Conservation (phyloP, 768 basidiomycete genomes). For the Hydnum rufescens region DNA sequence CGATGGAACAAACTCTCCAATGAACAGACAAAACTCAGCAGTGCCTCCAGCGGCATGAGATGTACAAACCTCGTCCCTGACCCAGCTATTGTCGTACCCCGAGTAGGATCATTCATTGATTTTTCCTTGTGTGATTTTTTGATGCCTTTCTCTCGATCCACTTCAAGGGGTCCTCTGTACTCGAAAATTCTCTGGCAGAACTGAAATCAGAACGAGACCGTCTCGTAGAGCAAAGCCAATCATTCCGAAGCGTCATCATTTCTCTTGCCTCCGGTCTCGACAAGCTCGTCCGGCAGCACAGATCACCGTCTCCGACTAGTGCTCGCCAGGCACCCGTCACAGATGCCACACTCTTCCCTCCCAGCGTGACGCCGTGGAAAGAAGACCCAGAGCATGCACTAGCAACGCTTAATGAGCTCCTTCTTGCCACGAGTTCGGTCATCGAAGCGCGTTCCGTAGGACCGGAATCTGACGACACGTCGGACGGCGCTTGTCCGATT, state of each 20-base stretch:
- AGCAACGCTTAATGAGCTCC: conserved; percentile 27
- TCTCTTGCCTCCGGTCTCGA: conserved; percentile 40
- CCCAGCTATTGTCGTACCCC: neutral
- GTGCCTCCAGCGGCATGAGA: conserved; percentile 28
- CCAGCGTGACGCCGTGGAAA: conserved; percentile 14
- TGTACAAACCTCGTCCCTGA: conserved; percentile 17
- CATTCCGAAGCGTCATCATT: conserved; percentile 39
- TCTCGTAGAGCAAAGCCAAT: conserved; percentile 43
- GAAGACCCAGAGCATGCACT: conserved; percentile 29
- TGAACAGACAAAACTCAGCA: conserved; percentile 37
- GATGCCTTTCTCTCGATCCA: neutral
- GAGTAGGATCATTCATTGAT: conserved; percentile 3
- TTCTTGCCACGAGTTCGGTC: conserved; percentile 21
- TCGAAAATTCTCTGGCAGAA: conserved; percentile 52
- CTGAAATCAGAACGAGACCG: conserved; percentile 45
- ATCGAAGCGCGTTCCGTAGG: neutral
- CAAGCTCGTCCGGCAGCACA: conserved; percentile 22
- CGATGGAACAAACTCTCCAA: conserved; percentile 35
- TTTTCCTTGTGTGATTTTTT: neutral
- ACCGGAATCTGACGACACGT: neutral
- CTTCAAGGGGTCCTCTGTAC: conserved; percentile 32
- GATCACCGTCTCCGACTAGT: neutral
- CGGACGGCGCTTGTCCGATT: neutral
- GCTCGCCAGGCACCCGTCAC: conserved; percentile 28
- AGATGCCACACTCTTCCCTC: conserved; percentile 27